Conservation (phyloP, 108 stramenopile species). For the Pseudonitzschia pungens region DNA sequence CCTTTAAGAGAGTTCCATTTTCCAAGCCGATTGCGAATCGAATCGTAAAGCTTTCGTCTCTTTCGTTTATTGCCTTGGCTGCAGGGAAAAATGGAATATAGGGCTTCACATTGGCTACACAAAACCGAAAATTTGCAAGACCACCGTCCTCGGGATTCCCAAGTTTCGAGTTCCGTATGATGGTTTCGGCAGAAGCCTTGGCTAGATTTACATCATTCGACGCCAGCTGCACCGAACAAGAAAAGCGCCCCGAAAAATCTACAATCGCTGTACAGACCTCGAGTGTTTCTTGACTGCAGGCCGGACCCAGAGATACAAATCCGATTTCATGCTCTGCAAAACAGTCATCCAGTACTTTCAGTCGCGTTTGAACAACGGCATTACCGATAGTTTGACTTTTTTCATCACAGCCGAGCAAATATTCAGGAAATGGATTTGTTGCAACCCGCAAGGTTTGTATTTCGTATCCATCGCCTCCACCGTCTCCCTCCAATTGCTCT, state of each 20-base stretch:
- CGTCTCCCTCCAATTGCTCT: conserved; percentile 7
- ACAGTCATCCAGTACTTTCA: conserved; percentile 45
- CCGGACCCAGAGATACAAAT: conserved; percentile 79
- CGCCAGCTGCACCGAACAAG: conserved; percentile 54
- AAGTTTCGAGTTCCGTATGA: conserved; percentile 52
- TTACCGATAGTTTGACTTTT: not conserved
- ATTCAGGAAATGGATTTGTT: conserved; percentile 88
- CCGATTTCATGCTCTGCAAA: conserved; percentile 45
- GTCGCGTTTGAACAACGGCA: conserved; percentile 4
- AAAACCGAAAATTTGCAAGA: conserved; percentile 82
- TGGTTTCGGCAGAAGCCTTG: conserved; percentile 47
- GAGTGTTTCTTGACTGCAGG: conserved; percentile 37
- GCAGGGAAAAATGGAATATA: conserved; percentile 84
- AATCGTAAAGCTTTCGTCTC: conserved; percentile 13
- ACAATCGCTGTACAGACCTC: conserved; percentile 37
- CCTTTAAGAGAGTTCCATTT: conserved; percentile 63
- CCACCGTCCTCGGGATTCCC: conserved; percentile 38
- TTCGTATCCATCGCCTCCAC: conserved; percentile 49
- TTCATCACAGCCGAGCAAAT: conserved; percentile 30
- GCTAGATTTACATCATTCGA: conserved; percentile 47
- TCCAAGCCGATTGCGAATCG: conserved; percentile 80
- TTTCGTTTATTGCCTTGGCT: conserved; percentile 17
- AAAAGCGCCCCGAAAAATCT: conserved; percentile 43
- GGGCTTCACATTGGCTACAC: conserved; percentile 43
- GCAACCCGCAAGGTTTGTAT: conserved; percentile 83